phyloP scores from a whole-genome alignment of 176 grass and related monocot species.

The Themeda triandra region DNA sequence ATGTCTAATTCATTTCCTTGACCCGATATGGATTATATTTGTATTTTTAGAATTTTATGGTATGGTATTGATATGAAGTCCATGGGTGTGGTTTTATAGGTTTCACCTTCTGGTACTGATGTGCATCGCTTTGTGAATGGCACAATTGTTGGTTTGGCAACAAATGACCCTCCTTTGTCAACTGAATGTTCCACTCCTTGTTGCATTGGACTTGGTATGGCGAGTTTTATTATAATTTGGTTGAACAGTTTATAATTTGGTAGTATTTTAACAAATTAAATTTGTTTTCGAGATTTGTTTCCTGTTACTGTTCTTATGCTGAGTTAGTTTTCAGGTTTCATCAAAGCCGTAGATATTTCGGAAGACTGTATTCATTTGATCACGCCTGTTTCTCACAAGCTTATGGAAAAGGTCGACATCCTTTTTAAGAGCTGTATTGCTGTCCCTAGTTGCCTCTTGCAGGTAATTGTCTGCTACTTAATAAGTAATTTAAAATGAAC shows the following conservation, averaged over 20 bases:
- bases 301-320: slow-evolving; percentile 10
- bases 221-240: neutral
- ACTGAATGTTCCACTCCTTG: slow-evolving; percentile 39
- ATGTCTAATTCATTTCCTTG: neutral
- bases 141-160: slow-evolving; percentile 57
- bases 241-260: neutral
- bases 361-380: slow-evolving; percentile 38
- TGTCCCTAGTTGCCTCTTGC: slow-evolving; percentile 33
- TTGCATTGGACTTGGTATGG: slow-evolving; percentile 62
- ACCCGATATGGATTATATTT: neutral
- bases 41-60: neutral
- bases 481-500: neutral
- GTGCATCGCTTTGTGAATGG: slow-evolving; percentile 32
- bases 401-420: slow-evolving; percentile 27
- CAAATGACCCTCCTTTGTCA: slow-evolving; percentile 39
- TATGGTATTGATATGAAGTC: neutral
- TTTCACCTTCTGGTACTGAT: neutral
- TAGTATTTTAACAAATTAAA: neutral
- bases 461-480: slow-evolving; percentile 19
- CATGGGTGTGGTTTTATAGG: slow-evolving; percentile 28
- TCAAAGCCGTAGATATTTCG: slow-evolving; percentile 42
- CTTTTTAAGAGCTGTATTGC: slow-evolving; percentile 37
- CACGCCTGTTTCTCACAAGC: slow-evolving; percentile 31
- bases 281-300: neutral
- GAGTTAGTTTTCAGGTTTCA: slow-evolving; percentile 27